Evolutionary conservation across 2,329 filamentous ascomycete genomes (phyloP).

Genomic region (Malbranchea cinnamomea): DNA sequence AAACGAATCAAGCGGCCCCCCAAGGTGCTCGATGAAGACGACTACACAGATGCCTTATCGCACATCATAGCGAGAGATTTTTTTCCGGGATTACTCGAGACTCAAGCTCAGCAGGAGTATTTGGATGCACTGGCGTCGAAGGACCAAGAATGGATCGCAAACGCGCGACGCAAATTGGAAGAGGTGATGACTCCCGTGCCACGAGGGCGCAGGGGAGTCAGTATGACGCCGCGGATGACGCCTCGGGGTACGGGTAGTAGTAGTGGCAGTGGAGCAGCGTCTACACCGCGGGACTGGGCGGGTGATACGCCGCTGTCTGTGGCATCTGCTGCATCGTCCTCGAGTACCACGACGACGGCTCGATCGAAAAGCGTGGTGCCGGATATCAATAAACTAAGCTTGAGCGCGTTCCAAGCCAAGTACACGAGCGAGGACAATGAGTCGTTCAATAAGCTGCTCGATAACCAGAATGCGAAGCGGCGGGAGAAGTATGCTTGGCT

Average conservation of each 20-base stretch:
- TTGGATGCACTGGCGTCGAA: conserved; percentile 79
- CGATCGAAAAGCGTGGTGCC: conserved; percentile 25
- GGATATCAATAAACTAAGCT: conserved; percentile 52
- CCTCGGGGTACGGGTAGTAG: not conserved
- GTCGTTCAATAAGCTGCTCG: conserved; percentile 82
- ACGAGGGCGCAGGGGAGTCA: conserved; percentile 24
- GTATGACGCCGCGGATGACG: conserved; percentile 17
- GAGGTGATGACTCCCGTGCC: conserved; percentile 72
- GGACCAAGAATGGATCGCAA: conserved; percentile 72
- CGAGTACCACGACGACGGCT: conserved; percentile 25
- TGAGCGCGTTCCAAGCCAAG: conserved; percentile 74
- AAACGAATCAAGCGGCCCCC: conserved; percentile 88
- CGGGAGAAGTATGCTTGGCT: conserved; percentile 81
- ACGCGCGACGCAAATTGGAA: conserved; percentile 54
- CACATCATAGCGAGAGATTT: conserved; percentile 95
- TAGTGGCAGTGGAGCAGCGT: conserved; percentile 7
- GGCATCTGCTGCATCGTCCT: conserved; percentile 20
- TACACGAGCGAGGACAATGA: conserved; percentile 98
- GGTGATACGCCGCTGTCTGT: conserved; percentile 55
- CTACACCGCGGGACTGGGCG: conserved; percentile 48
- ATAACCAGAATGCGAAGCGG: conserved; percentile 74
- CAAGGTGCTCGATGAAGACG: conserved; percentile 81
- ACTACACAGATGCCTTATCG: conserved; percentile 77
- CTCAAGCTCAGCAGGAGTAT: conserved; percentile 79
- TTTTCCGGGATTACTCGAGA: conserved; percentile 80